phyloP scores from a whole-genome alignment of 2,329 filamentous ascomycete species.

The Pseudogymnoascus sp. region DNA sequence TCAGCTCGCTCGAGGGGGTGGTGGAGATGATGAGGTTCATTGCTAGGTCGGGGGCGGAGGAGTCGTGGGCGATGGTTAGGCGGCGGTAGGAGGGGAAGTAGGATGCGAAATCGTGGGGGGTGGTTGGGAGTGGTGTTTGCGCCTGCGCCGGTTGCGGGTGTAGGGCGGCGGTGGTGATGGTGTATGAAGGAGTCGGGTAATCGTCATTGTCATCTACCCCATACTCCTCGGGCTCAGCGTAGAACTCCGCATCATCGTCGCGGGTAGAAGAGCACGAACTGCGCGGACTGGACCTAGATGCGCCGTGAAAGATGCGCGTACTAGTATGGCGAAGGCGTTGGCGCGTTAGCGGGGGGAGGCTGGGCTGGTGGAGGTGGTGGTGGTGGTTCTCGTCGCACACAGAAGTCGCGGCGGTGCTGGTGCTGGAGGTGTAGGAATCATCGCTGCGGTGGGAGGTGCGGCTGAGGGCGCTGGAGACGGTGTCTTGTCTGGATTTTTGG shows the following conservation, averaged over 20 bases:
- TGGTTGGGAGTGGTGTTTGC: slow-evolving; percentile 45
- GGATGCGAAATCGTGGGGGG: slow-evolving; percentile 70
- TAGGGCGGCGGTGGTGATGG: slow-evolving; percentile 25
- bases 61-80: slow-evolving; percentile 79
- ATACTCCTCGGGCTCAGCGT: slow-evolving; percentile 39
- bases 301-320: slow-evolving; percentile 11
- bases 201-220: slow-evolving; percentile 25
- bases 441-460: slow-evolving; percentile 35
- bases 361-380: slow-evolving; percentile 10
- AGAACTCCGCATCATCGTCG: slow-evolving; percentile 35
- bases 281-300: too few relatives aligned
- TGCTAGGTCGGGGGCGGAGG: slow-evolving; percentile 83
- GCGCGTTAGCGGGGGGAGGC: slow-evolving; percentile 14
- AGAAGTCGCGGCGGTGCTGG: slow-evolving; percentile 40
- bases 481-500: slow-evolving; percentile 17
- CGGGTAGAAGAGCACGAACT: too few relatives aligned
- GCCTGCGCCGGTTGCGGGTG: too few relatives aligned
- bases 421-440: slow-evolving; percentile 32
- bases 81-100: slow-evolving; percentile 81
- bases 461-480: slow-evolving; percentile 28
- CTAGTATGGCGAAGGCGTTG: slow-evolving; percentile 14
- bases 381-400: slow-evolving; percentile 28
- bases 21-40: slow-evolving; percentile 93
- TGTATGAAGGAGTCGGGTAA: slow-evolving; percentile 23
- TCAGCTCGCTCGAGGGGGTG: slow-evolving; percentile 42